Evolutionary conservation across 768 basidiomycete species (phyloP).

Genomic region (Tricholoma hemisulphureum): DNA sequence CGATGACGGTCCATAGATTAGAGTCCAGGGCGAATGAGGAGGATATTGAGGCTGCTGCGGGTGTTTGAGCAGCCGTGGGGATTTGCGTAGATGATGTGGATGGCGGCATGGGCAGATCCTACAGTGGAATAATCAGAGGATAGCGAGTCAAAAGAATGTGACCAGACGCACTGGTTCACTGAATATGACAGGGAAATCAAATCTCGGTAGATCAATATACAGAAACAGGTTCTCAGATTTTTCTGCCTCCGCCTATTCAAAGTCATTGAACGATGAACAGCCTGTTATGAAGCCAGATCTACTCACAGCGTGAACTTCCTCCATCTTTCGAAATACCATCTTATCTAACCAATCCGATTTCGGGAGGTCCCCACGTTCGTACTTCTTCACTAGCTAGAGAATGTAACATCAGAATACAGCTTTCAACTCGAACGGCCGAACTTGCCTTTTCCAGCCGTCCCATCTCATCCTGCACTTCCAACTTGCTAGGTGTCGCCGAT

Average conservation of each 20-base stretch:
- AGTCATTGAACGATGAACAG: neutral
- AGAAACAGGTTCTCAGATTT: slow-evolving; percentile 94
- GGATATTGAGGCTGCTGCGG: slow-evolving; percentile 44
- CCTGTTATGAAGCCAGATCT: neutral
- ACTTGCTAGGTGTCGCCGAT: slow-evolving; percentile 84
- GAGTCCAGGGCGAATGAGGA: slow-evolving; percentile 59
- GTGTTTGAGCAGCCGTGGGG: slow-evolving; percentile 42
- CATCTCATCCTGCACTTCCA: slow-evolving; percentile 85
- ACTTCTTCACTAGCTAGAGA: slow-evolving; percentile 84
- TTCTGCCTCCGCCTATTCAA: slow-evolving; percentile 73
- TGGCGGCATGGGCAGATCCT: slow-evolving; percentile 40
- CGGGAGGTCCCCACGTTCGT: slow-evolving; percentile 88
- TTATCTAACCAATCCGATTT: slow-evolving; percentile 97
- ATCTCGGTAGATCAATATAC: slow-evolving; percentile 93
- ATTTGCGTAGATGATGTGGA: slow-evolving; percentile 43
- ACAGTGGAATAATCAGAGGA: neutral
- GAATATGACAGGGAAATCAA: slow-evolving; percentile 96
- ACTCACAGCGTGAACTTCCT: slow-evolving; percentile 86
- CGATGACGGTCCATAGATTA: slow-evolving; percentile 82
- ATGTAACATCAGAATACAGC: slow-evolving; percentile 20
- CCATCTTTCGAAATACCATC: slow-evolving; percentile 91
- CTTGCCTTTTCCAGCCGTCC: slow-evolving; percentile 87
- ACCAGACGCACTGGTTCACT: slow-evolving; percentile 71
- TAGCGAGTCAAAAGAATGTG: neutral
- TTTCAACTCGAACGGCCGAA: neutral